Percentiles rank a stretch among this genome's conserved stretches.
Conservation (phyloP, 345 rosid genomes). For the Gossypium longicalyx region DNA sequence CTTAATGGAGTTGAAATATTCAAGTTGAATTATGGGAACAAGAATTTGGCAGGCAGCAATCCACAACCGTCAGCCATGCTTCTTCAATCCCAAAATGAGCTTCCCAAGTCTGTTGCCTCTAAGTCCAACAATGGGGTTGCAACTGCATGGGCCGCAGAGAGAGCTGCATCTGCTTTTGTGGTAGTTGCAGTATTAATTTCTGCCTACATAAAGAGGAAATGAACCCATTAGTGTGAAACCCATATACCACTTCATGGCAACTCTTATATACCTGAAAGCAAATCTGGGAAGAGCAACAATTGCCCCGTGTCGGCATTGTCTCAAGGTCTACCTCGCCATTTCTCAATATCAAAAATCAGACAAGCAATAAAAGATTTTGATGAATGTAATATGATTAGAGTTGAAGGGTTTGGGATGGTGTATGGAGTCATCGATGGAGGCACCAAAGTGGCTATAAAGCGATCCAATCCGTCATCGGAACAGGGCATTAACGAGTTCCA, state of each 20-base stretch:
- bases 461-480: conserved; percentile 72
- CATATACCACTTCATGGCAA: conserved; percentile 54
- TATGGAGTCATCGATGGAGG: conserved; percentile 55
- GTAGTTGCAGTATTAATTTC: conserved; percentile 46
- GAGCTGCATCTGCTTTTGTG: conserved; percentile 44
- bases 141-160: conserved; percentile 57
- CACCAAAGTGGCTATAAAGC: conserved; percentile 62
- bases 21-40: conserved; percentile 44
- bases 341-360: conserved; percentile 56
- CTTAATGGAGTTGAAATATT: conserved; percentile 78
- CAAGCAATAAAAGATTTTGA: conserved; percentile 58
- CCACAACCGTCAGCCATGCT: conserved; percentile 58
- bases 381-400: conserved; percentile 65
- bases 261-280: conserved; percentile 46
- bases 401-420: conserved; percentile 81
- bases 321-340: conserved; percentile 62
- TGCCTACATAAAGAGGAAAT: conserved; percentile 35
- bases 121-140: conserved; percentile 22
- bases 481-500: conserved; percentile 81
- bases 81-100: conserved; percentile 24
- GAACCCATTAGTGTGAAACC: conserved; percentile 26
- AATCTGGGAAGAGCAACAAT: conserved; percentile 41
- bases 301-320: conserved; percentile 54
- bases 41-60: conserved; percentile 62
- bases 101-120: conserved; percentile 9